A percentile compares a stretch with the other conserved stretches of the same genome.
phyloP scores from a whole-genome alignment of 345 rosid species.

The Hevea brasiliensis region DNA sequence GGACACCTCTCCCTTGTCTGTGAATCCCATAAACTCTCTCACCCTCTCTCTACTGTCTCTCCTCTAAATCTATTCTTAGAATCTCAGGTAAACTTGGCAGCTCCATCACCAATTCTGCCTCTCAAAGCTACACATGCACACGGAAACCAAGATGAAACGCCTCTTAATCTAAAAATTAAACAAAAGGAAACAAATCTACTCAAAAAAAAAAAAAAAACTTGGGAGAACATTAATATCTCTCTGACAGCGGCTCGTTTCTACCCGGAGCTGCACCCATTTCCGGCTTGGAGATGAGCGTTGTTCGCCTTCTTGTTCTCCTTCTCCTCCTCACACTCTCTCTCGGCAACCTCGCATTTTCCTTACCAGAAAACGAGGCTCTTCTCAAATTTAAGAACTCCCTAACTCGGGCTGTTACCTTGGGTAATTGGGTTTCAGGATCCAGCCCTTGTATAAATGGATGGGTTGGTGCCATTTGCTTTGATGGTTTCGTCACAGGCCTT shows the following conservation, averaged over 20 bases:
- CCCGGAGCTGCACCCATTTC: constrained; percentile 25
- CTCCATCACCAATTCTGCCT: constrained; percentile 29
- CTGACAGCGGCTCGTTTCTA: constrained; percentile 49
- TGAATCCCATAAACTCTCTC: constrained; percentile 1
- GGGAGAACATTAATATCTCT: constrained; percentile 27
- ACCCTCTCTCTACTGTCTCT: neutral
- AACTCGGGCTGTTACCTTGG: constrained; percentile 8
- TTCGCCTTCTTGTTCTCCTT: constrained; percentile 26
- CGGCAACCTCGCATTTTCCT: constrained; percentile 10
- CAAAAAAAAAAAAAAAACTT: constrained; percentile 15
- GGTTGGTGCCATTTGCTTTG: constrained; percentile 24
- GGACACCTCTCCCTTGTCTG: constrained; percentile 9
- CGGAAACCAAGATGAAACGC: constrained; percentile 26
- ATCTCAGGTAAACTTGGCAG: constrained; percentile 25
- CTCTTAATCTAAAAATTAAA: constrained; percentile 22
- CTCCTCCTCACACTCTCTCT: constrained; percentile 16
- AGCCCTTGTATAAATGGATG: constrained; percentile 23
- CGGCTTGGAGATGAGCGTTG: constrained; percentile 55
- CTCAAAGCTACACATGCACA: constrained; percentile 14
- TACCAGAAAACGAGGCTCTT: constrained; percentile 27
- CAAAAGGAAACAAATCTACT: constrained; percentile 23
- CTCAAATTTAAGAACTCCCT: constrained; percentile 23
- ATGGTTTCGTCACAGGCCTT: constrained; percentile 20
- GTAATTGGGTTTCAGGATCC: constrained; percentile 17
- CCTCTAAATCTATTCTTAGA: constrained; percentile 41